These are phyloP conservation scores for Coelastrella sp. DNA, from an alignment of 139 green algal species.

Conservation along the genomic window DNA sequence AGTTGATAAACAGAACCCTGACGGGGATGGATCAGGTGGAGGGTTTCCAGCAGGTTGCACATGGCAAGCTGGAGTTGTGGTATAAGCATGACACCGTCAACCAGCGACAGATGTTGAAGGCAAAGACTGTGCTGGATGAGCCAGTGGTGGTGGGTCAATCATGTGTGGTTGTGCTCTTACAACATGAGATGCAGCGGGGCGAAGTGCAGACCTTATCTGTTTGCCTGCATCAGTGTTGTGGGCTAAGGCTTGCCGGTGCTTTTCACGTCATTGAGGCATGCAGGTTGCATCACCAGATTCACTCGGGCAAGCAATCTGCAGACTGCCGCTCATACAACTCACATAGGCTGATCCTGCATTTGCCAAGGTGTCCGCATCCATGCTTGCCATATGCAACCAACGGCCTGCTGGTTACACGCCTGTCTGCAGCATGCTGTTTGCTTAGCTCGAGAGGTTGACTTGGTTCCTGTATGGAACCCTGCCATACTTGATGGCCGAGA, in stretches of 20 bases:
- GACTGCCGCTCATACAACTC: no score
- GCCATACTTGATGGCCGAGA: slow-evolving; percentile 19
- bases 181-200: no score
- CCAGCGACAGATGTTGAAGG: slow-evolving; percentile 6
- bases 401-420: no score
- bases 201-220: neutral
- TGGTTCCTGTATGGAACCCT: slow-evolving; percentile 43
- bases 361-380: no score
- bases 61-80: slow-evolving; percentile 36
- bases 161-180: no score
- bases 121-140: slow-evolving; percentile 24
- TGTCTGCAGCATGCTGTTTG: slow-evolving; percentile 2
- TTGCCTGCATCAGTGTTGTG: neutral
- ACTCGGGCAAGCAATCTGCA: no score
- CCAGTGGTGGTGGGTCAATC: slow-evolving; percentile 26
- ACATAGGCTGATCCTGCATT: no score
- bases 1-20: neutral
- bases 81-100: slow-evolving; percentile 13
- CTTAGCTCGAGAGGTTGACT: slow-evolving; percentile 37
- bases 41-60: slow-evolving; percentile 38
- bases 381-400: no score
- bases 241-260: no score
- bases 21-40: neutral
- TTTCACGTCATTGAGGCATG: no score
- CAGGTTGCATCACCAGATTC: no score